These are phyloP conservation scores for Zygnema cylindricum DNA, from an alignment of 139 green algal genomes.

Conservation along the genomic window DNA sequence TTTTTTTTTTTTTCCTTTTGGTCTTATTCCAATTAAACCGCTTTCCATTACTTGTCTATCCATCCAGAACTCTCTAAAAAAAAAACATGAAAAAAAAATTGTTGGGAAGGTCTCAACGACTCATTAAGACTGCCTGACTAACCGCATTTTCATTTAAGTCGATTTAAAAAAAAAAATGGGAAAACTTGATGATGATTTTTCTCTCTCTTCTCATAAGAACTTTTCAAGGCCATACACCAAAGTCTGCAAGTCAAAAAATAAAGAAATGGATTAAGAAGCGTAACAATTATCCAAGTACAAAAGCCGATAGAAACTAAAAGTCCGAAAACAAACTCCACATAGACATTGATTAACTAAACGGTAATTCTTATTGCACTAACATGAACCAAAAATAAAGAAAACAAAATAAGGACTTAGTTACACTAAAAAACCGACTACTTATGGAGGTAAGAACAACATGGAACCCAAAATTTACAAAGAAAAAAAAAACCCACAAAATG, in stretches of 20 bases:
- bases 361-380: not conserved
- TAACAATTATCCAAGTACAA: not conserved
- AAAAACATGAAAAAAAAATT: too few relatives aligned
- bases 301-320: conserved; percentile 1
- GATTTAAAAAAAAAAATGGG: not conserved
- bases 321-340: not conserved
- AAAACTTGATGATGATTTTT: not conserved
- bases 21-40: too few relatives aligned
- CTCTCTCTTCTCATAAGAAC: conserved; percentile 14
- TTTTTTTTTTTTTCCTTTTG: too few relatives aligned
- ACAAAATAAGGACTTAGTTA: too few relatives aligned
- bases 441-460: not conserved
- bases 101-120: too few relatives aligned
- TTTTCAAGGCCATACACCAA: conserved; percentile 56
- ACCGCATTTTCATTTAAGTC: not conserved
- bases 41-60: too few relatives aligned
- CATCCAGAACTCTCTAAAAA: too few relatives aligned
- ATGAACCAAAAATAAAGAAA: not conserved
- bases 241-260: conserved; percentile 15
- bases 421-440: not conserved
- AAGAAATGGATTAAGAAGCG: conserved; percentile 6
- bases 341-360: not conserved
- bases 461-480: not conserved
- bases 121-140: too few relatives aligned
- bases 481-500: not conserved